A percentile compares a stretch with the other conserved stretches of the same genome.
Conservation (phyloP, 2,329 filamentous ascomycete genomes). For the Cyclaneusma minus region DNA sequence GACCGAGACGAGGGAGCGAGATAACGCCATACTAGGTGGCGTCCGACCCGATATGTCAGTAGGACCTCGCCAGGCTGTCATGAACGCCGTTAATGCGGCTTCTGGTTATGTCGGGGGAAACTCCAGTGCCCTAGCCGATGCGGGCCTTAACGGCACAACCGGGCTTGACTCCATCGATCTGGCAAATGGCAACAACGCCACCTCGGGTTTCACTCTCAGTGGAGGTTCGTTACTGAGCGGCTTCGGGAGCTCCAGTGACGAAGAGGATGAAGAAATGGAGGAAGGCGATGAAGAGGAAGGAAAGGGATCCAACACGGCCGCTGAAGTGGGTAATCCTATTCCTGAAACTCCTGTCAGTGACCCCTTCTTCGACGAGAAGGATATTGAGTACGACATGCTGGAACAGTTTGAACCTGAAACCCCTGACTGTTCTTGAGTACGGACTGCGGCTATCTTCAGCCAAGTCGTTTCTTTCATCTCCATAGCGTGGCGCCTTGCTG, state of each 20-base stretch:
- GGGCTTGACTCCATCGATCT: conserved; percentile 43
- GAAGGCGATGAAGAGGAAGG: conserved; percentile 59
- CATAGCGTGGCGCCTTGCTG: too few species aligned
- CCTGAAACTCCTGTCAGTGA: conserved; percentile 20
- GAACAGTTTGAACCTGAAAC: conserved; percentile 20
- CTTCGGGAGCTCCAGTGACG: conserved; percentile 88
- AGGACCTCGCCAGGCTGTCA: conserved; percentile 52
- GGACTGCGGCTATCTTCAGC: too few species aligned
- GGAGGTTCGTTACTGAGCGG: conserved; percentile 68
- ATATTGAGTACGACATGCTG: conserved; percentile 21
- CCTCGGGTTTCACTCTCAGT: conserved; percentile 59
- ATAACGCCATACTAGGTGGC: conserved; percentile 95
- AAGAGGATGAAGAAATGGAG: conserved; percentile 90
- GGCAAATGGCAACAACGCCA: conserved; percentile 45
- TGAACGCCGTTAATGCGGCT: conserved; percentile 40
- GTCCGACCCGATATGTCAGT: conserved; percentile 84
- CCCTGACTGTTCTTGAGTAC: too few species aligned
- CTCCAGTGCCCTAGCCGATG: conserved; percentile 62
- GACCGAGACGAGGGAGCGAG: conserved; percentile 83
- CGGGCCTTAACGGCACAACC: conserved; percentile 53
- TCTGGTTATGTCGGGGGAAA: conserved; percentile 32
- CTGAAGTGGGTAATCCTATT: conserved; percentile 39
- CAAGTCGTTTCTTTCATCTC: too few species aligned
- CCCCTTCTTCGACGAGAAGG: conserved; percentile 19
- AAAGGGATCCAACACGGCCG: conserved; percentile 28